Conservation (phyloP, 192 early-diverging fungal genomes). For the Coemansia sp. region DNA sequence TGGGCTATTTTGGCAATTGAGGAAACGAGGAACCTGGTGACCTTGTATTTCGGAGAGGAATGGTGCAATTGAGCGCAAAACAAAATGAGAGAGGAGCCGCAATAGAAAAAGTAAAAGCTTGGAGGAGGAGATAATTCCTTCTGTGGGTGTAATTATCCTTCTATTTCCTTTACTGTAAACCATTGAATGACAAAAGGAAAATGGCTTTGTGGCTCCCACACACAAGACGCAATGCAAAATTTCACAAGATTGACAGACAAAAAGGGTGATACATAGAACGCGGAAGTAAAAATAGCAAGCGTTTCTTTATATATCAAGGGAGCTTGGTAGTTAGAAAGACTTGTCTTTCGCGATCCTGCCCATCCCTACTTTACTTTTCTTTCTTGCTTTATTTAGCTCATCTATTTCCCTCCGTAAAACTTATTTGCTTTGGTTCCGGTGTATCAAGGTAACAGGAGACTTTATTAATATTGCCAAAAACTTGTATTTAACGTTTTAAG, state of each 20-base stretch:
- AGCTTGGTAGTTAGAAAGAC: not conserved
- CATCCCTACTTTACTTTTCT: not conserved
- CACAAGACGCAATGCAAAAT: not conserved
- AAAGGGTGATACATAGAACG: too few relatives aligned
- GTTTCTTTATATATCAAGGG: not conserved
- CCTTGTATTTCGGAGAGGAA: not conserved
- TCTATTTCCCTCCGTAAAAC: not conserved
- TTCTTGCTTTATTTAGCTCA: not conserved
- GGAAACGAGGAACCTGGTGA: not conserved
- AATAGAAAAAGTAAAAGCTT: not conserved
- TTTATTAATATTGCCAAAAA: too few relatives aligned
- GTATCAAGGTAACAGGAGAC: too few relatives aligned
- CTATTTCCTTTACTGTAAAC: not conserved
- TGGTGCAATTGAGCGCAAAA: not conserved
- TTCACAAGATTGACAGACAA: not conserved
- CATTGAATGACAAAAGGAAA: not conserved
- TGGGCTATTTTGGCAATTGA: not conserved
- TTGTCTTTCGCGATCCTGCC: not conserved
- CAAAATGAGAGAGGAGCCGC: not conserved
- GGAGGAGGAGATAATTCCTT: too few relatives aligned
- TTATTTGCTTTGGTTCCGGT: not conserved
- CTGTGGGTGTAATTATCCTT: not conserved
- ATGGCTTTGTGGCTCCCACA: not conserved
- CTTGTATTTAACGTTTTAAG: not conserved
- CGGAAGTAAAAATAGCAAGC: not conserved